phyloP scores from a whole-genome alignment of 164 flowering plant genomes.

The Amborella trichopoda region DNA sequence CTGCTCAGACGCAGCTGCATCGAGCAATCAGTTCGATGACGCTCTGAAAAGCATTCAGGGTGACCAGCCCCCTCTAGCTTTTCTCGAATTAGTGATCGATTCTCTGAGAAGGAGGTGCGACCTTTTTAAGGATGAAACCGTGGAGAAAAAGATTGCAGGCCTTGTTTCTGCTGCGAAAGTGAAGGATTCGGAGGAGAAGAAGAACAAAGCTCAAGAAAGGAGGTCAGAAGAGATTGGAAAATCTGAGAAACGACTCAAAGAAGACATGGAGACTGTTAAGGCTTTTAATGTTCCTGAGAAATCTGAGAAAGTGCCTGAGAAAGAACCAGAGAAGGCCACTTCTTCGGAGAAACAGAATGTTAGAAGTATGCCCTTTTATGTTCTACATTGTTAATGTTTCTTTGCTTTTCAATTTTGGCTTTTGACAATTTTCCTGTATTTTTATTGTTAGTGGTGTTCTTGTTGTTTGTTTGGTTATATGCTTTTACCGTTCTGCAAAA shows the following conservation, averaged over 20 bases:
- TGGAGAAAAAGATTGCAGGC: conserved; percentile 1
- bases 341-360: not conserved
- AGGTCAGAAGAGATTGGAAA: not conserved
- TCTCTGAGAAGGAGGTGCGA: conserved; percentile 12
- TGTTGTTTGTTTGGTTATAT: too few species aligned
- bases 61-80: not conserved
- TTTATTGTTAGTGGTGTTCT: too few species aligned
- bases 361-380: not conserved
- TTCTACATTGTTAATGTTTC: not conserved
- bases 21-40: conserved; percentile 4
- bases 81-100: conserved; percentile 8
- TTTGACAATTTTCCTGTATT: not conserved
- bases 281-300: not conserved
- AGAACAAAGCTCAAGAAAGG: conserved; percentile 4
- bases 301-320: not conserved
- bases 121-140: conserved; percentile 6
- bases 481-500: too few species aligned
- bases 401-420: not conserved
- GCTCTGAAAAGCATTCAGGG: conserved; percentile 5
- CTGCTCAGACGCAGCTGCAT: not conserved
- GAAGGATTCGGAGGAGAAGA: conserved; percentile 6
- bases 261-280: not conserved
- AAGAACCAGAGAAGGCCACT: not conserved
- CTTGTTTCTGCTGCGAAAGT: conserved; percentile 5
- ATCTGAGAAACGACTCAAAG: conserved; percentile 1